phyloP scores from a whole-genome alignment of 768 basidiomycete genomes.

The Pleurotus djamor region DNA sequence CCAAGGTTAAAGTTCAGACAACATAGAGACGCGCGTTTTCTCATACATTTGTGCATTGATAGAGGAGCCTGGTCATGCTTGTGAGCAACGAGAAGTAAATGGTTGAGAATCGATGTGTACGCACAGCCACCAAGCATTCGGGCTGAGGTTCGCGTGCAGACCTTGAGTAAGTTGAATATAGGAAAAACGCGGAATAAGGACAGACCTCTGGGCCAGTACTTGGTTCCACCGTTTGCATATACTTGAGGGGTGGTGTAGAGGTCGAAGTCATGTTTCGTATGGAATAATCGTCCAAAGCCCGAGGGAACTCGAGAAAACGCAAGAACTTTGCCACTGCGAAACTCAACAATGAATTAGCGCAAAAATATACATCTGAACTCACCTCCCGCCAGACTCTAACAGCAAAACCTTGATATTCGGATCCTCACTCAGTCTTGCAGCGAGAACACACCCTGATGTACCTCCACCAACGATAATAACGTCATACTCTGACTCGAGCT shows the following conservation, averaged over 20 bases:
- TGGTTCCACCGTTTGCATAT: slow-evolving; percentile 40
- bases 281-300: slow-evolving; percentile 39
- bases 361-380: not conserved
- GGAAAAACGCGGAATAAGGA: not conserved
- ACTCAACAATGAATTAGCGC: not conserved
- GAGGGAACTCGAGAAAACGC: slow-evolving; percentile 40
- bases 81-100: not conserved
- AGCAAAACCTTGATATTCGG: slow-evolving; percentile 51
- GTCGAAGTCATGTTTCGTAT: slow-evolving; percentile 46
- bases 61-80: slow-evolving; percentile 30
- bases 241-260: slow-evolving; percentile 57
- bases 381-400: slow-evolving; percentile 65
- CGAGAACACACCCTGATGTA: slow-evolving; percentile 64
- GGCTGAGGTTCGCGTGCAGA: slow-evolving; percentile 25
- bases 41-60: slow-evolving; percentile 57
- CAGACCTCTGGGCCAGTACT: slow-evolving; percentile 68
- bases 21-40: not conserved
- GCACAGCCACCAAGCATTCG: slow-evolving; percentile 75
- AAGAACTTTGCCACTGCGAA: slow-evolving; percentile 40
- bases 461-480: slow-evolving; percentile 58
- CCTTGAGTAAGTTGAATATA: not conserved
- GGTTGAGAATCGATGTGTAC: slow-evolving; percentile 16
- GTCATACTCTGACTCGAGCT: slow-evolving; percentile 31
- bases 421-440: slow-evolving; percentile 56
- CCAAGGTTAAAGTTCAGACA: not conserved